phyloP scores from a whole-genome alignment of 441 rosid genomes.

The Metrosideros polymorpha region DNA sequence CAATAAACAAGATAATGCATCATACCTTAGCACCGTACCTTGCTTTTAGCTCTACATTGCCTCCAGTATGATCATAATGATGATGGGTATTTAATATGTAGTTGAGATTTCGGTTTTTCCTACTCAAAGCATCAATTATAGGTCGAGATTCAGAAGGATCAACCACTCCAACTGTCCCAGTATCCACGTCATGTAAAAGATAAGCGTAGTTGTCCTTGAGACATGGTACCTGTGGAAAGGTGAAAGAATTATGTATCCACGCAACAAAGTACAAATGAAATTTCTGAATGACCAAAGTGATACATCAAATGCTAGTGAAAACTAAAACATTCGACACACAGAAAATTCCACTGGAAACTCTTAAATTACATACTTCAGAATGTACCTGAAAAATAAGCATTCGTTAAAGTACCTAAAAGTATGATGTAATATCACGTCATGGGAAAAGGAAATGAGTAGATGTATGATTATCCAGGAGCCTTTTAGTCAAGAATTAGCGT shows the following conservation, averaged over 20 bases:
- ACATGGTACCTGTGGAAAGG: slow-evolving; percentile 72
- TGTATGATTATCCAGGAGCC: neutral
- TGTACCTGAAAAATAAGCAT: neutral
- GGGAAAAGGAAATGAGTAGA: neutral
- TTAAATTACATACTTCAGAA: neutral
- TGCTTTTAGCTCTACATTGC: slow-evolving; percentile 87
- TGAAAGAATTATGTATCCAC: neutral
- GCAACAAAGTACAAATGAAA: neutral
- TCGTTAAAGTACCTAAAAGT: neutral
- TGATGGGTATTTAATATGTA: slow-evolving; percentile 93
- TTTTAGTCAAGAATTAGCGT: neutral
- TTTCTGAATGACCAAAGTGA: neutral
- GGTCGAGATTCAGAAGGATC: slow-evolving; percentile 95
- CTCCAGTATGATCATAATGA: slow-evolving; percentile 83
- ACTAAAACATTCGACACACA: neutral
- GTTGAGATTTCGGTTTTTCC: slow-evolving; percentile 67
- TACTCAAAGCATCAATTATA: slow-evolving; percentile 68
- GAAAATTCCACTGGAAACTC: neutral
- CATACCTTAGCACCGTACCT: slow-evolving; percentile 98
- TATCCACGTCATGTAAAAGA: slow-evolving; percentile 83
- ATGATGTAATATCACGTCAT: neutral
- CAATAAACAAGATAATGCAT: neutral
- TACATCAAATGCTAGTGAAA: neutral
- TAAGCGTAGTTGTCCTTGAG: slow-evolving; percentile 85
- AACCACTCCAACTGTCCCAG: slow-evolving; percentile 97